Base-by-base conservation (phyloP, 768 basidiomycete genomes). In the Mrakia gelida region DNA sequence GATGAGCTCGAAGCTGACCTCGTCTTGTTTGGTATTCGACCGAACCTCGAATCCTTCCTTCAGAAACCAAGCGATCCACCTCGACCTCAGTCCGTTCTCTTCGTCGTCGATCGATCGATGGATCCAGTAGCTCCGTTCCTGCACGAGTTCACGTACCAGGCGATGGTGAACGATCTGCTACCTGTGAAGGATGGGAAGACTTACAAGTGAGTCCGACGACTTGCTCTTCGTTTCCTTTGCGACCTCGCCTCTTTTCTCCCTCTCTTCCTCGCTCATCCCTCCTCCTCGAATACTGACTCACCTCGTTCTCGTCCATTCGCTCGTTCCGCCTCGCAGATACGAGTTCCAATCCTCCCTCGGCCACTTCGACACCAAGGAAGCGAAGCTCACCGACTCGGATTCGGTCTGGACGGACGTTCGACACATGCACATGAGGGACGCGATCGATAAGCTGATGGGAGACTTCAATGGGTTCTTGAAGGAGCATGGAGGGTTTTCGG, bases 121-220 rank as follows among this genome's bases (percentile, higher is more conserved):
- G 97, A 99, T 84, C 90, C 91, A 81, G 82, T 92, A 34, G 91
- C 94, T 3, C 97, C 97, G 1, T 89, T 98, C 79, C 83, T 97
- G 52, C 97, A 99, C 83, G 97, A 98, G 82, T 99, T 99, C 83
- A 98, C 96, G 30, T 99, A 98, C 84, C 97, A 98, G 84, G 96
- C 97, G 0, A 99, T 99, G 97, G 92, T 92, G 71, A 94, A 95
- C 81, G 97, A 99, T 84, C 85, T 99, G 28, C 87, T 99, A 8
- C 91, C 91, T 26, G 92, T 99, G 73, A 89, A 94, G 76, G 90
- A 93, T 79, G 96, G 95, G 34, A 88, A 87, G 13, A 91, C 88
- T 84, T 98, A 98, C 85, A 90, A 89, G 94, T 96, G 80, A 76
- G 93, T 87, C 9, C 28, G 23, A 41, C 18, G 23, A 28, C 56